phyloP scores from a whole-genome alignment of 352 stramenopile species.

The Pythium oligandrum region DNA sequence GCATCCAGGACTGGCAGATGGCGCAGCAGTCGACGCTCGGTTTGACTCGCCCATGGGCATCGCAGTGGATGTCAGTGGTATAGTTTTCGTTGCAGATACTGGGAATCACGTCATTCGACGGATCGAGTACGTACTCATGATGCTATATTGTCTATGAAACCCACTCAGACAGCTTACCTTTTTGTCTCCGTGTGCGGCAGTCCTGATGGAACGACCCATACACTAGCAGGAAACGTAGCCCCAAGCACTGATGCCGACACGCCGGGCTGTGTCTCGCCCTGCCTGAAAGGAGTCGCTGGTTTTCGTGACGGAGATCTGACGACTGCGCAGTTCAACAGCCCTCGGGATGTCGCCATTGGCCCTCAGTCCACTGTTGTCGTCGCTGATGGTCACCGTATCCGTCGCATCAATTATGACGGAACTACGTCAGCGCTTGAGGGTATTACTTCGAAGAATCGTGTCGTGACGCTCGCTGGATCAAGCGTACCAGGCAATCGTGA shows the following conservation, averaged over 20 bases:
- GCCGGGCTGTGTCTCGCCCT: constrained; percentile 86
- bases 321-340: constrained; percentile 89
- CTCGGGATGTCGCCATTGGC: constrained; percentile 87
- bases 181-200: constrained; percentile 8
- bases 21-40: constrained; percentile 53
- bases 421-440: constrained; percentile 55
- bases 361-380: constrained; percentile 83
- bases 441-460: constrained; percentile 58
- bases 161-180: no score
- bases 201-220: constrained; percentile 48
- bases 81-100: constrained; percentile 94
- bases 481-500: constrained; percentile 66
- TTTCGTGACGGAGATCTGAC: constrained; percentile 86
- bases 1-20: constrained; percentile 88
- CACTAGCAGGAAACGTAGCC: constrained; percentile 54
- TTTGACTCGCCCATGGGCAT: constrained; percentile 93
- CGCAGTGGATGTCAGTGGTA: constrained; percentile 60
- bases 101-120: constrained; percentile 93
- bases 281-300: constrained; percentile 84
- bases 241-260: constrained; percentile 59
- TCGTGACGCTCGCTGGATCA: constrained; percentile 91
- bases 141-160: no score
- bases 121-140: constrained; percentile 47
- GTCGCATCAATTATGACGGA: constrained; percentile 73
- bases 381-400: constrained; percentile 85